Evolutionary conservation across 2,329 filamentous ascomycete genomes (phyloP), one percentile per base, ranked within the genome.

Genomic region (Stemphylium vesicarium): DNA sequence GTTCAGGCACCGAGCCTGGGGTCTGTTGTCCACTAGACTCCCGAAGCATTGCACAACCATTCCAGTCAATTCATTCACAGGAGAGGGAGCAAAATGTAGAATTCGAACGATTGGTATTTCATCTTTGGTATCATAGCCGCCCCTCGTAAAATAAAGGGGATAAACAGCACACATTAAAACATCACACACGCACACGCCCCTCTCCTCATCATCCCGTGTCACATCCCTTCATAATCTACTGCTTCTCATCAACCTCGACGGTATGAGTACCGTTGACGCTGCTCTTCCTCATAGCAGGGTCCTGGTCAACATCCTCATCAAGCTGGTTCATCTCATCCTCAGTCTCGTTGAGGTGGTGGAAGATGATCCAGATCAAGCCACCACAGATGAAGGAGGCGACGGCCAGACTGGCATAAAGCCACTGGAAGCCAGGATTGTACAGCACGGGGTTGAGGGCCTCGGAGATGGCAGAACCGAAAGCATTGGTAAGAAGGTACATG

Each of bases 351-450:
- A 75, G 60, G 57, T 76, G 73, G 53, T 74, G 71, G 65, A 77
- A 76, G 39, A 75, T 20, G 10, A 75, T 59, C 72, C 72, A 77
- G 41, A 77, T 74, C 45, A 74, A 37, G 24, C 60, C 63, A 13
- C 74, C 74, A 20, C 70, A 62, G 10, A 74, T 38, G 53, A 75
- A 74, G 13, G 62, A 66, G 1, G 63, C 45, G 24, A 68, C 58
- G 5, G 71, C 70, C 33, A 77, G 53, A 50, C 72, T 69, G 37
- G 70, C 69, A 64, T 69, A 77, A 85, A 90, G 85, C 85, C 86
- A 90, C 60, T 87, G 65, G 63, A 89, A 85, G 58, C 85, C 82
- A 4, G 88, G 88, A 63, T 91, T 84, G 55, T 83, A 82, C 2
- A 85, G 81, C 3, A 82, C 79, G 0, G 86, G 84, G 15, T 84